These are phyloP conservation scores for Pseudisothecium myosuroides DNA, from an alignment of 225 moss, liverwort and hornwort genomes.

Conservation along the genomic window DNA sequence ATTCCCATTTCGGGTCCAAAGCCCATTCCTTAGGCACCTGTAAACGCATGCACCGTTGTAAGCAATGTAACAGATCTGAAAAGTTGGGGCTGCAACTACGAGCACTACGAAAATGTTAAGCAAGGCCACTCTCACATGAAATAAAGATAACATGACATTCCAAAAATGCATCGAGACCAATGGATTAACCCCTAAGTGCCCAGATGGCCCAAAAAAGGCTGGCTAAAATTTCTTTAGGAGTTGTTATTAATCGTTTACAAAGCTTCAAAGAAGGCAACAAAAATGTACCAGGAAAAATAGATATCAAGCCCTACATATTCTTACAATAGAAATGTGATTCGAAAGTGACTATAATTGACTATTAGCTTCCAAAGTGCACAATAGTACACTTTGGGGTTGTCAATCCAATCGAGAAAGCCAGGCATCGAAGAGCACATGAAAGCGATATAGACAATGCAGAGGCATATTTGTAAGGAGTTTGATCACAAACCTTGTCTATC, in stretches of 20 bases:
- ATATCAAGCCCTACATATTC: not conserved
- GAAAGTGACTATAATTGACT: not conserved
- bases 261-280: not conserved
- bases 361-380: not conserved
- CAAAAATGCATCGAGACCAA: not conserved
- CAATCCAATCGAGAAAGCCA: not conserved
- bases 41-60: not conserved
- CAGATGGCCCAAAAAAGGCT: not conserved
- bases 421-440: not conserved
- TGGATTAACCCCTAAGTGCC: not conserved
- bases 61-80: not conserved
- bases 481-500: slow-evolving; percentile 69
- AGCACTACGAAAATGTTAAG: not conserved
- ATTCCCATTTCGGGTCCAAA: slow-evolving; percentile 85
- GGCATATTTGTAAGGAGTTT: not conserved
- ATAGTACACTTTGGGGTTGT: not conserved
- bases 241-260: not conserved
- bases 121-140: not conserved
- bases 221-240: not conserved
- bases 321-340: not conserved
- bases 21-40: slow-evolving; percentile 99
- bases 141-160: not conserved
- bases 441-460: not conserved
- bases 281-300: not conserved
- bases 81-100: not conserved